A percentile compares a stretch with the other conserved stretches of the same genome.
Conservation (phyloP, 352 stramenopile species). For the Phytopythium chamaehyphon region DNA sequence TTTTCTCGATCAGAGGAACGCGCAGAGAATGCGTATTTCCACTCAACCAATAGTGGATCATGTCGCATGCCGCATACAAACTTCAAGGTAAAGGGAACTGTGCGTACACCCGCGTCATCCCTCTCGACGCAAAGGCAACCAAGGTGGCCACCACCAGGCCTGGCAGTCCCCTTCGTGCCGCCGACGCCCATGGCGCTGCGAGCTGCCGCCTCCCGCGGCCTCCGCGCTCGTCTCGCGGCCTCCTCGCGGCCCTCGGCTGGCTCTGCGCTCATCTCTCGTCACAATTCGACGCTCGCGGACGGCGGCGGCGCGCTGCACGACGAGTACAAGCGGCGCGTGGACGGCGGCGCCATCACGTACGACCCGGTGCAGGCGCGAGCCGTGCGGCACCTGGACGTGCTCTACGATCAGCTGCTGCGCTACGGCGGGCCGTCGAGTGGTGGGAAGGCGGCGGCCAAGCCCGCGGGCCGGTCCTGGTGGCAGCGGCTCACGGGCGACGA, state of each 20-base stretch:
- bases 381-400: slow-evolving; percentile 55
- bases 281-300: slow-evolving; percentile 15
- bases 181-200: neutral
- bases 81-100: no score
- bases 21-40: neutral
- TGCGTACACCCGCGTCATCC: slow-evolving; percentile 1
- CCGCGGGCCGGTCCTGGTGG: slow-evolving; percentile 45
- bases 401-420: slow-evolving; percentile 47
- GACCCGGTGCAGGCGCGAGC: slow-evolving; percentile 64
- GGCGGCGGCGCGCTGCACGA: slow-evolving; percentile 29
- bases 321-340: slow-evolving; percentile 59
- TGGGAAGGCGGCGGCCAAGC: neutral
- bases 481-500: slow-evolving; percentile 37
- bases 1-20: slow-evolving; percentile 3
- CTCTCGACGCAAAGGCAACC: slow-evolving; percentile 4
- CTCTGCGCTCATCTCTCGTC: slow-evolving; percentile 2
- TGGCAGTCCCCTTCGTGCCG: neutral
- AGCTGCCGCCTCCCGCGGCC: no score
- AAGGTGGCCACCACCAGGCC: neutral
- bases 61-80: no score
- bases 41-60: neutral
- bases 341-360: slow-evolving; percentile 55
- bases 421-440: slow-evolving; percentile 40
- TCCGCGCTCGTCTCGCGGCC: slow-evolving; percentile 3
- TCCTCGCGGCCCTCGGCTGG: neutral